Evolutionary conservation across 257 asterid species (phyloP).

Genomic region (Solanum appendiculatum): DNA sequence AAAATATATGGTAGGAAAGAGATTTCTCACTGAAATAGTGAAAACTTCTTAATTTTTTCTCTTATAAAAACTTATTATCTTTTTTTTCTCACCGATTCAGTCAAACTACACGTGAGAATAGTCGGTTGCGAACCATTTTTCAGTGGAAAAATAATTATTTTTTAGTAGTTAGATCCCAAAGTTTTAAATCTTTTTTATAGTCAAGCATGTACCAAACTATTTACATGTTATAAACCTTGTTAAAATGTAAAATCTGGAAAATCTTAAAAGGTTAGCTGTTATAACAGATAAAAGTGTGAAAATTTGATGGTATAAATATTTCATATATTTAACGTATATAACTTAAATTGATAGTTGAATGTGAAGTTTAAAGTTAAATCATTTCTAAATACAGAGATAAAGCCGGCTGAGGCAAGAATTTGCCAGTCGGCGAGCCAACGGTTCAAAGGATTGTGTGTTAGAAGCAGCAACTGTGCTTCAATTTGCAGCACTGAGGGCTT

Average conservation of each 20-base stretch:
- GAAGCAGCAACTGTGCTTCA: conserved; percentile 10
- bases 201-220: neutral
- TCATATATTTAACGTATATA: neutral
- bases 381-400: neutral
- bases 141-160: no score
- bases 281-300: neutral
- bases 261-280: neutral
- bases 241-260: neutral
- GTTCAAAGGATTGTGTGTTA: conserved; percentile 24
- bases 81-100: neutral
- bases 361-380: neutral
- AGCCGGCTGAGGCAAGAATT: neutral
- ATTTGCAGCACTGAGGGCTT: conserved; percentile 36
- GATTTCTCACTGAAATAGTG: neutral
- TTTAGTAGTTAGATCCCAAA: neutral
- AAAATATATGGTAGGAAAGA: no score
- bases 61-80: no score
- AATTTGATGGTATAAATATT: neutral
- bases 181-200: neutral
- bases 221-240: neutral
- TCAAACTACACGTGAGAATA: neutral
- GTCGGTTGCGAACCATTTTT: rapidly evolving
- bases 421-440: neutral
- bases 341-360: no score
- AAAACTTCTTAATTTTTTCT: no score